Conservation (phyloP, 495 filamentous ascomycete species). For the Clavariopsis aquatica region DNA sequence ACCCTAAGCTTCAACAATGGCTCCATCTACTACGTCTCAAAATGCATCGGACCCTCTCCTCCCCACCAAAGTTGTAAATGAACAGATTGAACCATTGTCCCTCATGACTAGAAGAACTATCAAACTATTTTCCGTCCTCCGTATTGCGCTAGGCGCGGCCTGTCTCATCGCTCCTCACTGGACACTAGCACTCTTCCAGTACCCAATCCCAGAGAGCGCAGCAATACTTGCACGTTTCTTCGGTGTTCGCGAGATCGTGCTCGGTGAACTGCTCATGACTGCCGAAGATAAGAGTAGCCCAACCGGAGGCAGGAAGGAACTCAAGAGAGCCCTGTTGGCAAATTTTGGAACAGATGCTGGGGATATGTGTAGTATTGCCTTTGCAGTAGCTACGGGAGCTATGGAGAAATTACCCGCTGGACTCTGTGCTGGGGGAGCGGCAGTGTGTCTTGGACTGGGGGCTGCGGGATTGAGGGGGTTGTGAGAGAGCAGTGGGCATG, state of each 20-base stretch:
- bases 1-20: background rate
- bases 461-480: slow-evolving; percentile 9
- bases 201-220: slow-evolving; percentile 9
- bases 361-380: slow-evolving; percentile 13
- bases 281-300: slow-evolving; percentile 16
- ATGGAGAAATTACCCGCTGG: slow-evolving; percentile 10
- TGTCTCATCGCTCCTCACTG: slow-evolving; percentile 23
- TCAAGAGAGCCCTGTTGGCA: slow-evolving; percentile 32
- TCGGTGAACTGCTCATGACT: slow-evolving; percentile 32
- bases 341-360: slow-evolving; percentile 20
- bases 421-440: slow-evolving; percentile 17
- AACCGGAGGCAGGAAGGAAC: slow-evolving; percentile 21
- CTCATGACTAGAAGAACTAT: slow-evolving; percentile 12
- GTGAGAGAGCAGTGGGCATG: background rate
- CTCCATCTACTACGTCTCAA: slow-evolving; percentile 3
- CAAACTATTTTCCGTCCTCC: slow-evolving; percentile 24
- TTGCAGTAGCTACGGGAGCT: slow-evolving; percentile 18
- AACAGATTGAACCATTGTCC: slow-evolving; percentile 1
- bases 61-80: slow-evolving; percentile 5
- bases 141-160: slow-evolving; percentile 21
- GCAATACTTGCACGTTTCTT: slow-evolving; percentile 24
- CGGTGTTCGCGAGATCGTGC: slow-evolving; percentile 28
- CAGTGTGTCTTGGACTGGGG: slow-evolving; percentile 5
- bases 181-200: slow-evolving; percentile 22
- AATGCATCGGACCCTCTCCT: slow-evolving; percentile 9